Conservation (phyloP, 108 stramenopile species). For the Cyclostephanos tholiformis region DNA sequence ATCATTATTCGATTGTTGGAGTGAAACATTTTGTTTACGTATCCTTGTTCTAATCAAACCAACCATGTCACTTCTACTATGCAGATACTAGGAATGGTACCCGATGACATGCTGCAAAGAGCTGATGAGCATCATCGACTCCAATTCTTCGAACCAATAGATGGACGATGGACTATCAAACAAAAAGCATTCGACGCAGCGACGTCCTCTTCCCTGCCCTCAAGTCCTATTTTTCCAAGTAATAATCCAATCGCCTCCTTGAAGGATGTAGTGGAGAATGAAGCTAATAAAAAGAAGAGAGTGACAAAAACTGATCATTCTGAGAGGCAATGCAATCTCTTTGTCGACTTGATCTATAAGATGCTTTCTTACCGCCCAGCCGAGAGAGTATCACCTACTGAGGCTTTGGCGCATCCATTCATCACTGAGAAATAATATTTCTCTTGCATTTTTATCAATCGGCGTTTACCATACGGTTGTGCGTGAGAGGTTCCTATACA, state of each 20-base stretch:
- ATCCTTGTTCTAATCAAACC: slow-evolving; percentile 3
- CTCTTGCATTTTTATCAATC: not conserved
- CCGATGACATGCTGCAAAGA: slow-evolving; percentile 69
- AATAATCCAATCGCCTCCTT: slow-evolving; percentile 66
- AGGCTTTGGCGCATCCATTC: slow-evolving; percentile 91
- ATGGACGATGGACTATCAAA: slow-evolving; percentile 51
- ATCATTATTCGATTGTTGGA: not conserved
- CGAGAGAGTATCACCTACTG: slow-evolving; percentile 78
- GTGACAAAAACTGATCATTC: slow-evolving; percentile 80
- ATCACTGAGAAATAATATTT: slow-evolving; percentile 40
- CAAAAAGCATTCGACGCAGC: slow-evolving; percentile 48
- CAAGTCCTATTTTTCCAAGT: slow-evolving; percentile 64
- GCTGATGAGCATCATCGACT: slow-evolving; percentile 74
- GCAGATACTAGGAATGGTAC: slow-evolving; percentile 91
- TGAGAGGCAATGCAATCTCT: slow-evolving; percentile 79
- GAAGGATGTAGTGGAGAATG: slow-evolving; percentile 75
- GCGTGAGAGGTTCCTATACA: too few species aligned
- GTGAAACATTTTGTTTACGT: slow-evolving; percentile 1
- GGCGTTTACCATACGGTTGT: too few species aligned
- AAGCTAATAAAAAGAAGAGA: slow-evolving; percentile 69
- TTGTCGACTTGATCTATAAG: slow-evolving; percentile 89
- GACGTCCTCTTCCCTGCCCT: slow-evolving; percentile 35
- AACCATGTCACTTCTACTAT: not conserved
- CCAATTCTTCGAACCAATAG: slow-evolving; percentile 76
- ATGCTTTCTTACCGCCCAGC: slow-evolving; percentile 89